Percentiles rank a stretch among this genome's conserved stretches.
phyloP scores from a whole-genome alignment of 179 eudicot species.

The Sideroxylon spinosum region DNA sequence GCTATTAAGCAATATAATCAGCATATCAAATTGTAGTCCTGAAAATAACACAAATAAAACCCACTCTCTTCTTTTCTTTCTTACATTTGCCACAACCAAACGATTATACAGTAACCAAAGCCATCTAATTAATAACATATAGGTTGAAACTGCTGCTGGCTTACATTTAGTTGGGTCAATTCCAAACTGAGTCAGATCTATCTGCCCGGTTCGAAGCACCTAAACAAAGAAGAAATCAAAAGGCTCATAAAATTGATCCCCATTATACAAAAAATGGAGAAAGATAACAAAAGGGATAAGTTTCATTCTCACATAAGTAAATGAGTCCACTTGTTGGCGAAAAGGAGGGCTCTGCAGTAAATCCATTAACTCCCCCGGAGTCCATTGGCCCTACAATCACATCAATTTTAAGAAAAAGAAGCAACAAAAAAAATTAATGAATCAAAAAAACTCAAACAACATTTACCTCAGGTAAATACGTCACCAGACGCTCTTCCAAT shows the following conservation, averaged over 20 bases:
- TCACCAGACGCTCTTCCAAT: conserved; percentile 62
- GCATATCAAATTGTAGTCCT: neutral
- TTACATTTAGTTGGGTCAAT: conserved; percentile 94
- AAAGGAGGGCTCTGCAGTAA: conserved; percentile 93
- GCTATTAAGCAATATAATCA: neutral
- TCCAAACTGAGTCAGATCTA: conserved; percentile 93
- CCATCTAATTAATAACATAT: neutral
- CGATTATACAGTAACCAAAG: neutral
- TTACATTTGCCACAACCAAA: no score
- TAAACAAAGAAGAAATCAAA: conserved; percentile 22
- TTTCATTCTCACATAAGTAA: conserved; percentile 72
- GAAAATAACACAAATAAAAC: neutral
- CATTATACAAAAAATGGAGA: neutral
- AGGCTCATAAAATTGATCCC: neutral
- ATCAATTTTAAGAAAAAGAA: conserved; percentile 13
- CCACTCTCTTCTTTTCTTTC: no score
- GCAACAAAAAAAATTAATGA: conserved; percentile 1
- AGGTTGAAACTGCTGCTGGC: conserved; percentile 17
- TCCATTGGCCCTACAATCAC: conserved; percentile 66
- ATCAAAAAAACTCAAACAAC: neutral
- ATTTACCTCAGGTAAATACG: conserved; percentile 88
- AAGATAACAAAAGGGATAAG: neutral
- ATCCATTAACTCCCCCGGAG: conserved; percentile 67
- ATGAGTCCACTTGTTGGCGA: conserved; percentile 97
- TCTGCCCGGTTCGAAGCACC: conserved; percentile 94